Evolutionary conservation across 2,329 filamentous ascomycete genomes (phyloP).

Genomic region (Fusarium coicis): DNA sequence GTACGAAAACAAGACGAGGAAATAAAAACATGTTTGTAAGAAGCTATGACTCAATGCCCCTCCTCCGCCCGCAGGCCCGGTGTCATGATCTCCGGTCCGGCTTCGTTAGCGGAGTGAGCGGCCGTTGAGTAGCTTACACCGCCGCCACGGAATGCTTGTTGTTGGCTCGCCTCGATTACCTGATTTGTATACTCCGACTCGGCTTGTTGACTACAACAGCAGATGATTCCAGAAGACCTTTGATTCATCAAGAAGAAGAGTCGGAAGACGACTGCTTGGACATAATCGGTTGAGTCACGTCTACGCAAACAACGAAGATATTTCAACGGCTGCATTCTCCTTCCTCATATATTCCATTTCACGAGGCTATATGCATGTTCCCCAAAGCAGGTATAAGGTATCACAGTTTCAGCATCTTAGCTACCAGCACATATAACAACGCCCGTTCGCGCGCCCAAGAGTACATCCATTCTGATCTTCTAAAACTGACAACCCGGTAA

Average conservation of each 20-base stretch:
- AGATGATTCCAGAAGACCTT: neutral
- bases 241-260: neutral
- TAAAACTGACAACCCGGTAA: constrained; percentile 14
- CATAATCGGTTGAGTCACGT: neutral
- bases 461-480: constrained; percentile 24
- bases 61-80: no score
- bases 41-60: constrained; percentile 23
- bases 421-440: neutral
- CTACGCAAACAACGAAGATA: neutral
- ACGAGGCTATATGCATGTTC: neutral
- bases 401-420: constrained; percentile 14
- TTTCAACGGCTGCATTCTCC: neutral
- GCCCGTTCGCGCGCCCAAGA: neutral
- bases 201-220: constrained; percentile 1
- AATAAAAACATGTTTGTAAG: neutral
- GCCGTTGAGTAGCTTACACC: neutral
- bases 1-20: neutral
- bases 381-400: neutral
- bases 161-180: constrained; percentile 24
- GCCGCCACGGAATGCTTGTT: constrained; percentile 3
- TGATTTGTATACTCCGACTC: constrained; percentile 16
- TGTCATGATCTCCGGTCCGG: constrained; percentile 37
- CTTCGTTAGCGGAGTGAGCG: neutral
- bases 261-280: neutral
- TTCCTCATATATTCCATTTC: neutral